Conservation (phyloP, 2,329 filamentous ascomycete genomes). For the Aschersonia sp. region DNA sequence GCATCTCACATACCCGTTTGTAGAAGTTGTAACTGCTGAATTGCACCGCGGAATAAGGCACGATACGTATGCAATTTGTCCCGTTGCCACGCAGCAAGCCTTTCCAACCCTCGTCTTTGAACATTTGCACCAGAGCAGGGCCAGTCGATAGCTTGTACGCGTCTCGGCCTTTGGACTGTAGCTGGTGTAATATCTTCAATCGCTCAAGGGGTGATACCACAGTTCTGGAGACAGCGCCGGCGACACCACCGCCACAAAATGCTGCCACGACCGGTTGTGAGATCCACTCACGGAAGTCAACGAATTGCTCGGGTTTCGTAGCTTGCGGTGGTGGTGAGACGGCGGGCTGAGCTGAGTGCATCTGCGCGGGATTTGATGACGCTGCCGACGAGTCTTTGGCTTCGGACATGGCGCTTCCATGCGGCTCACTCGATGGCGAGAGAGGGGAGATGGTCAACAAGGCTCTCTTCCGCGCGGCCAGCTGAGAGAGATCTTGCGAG, state of each 20-base stretch:
- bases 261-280: constrained; percentile 80
- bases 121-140: constrained; percentile 88
- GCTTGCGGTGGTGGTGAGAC: constrained; percentile 9
- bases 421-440: no score
- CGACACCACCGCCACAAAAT: constrained; percentile 86
- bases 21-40: constrained; percentile 98
- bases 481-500: not conserved
- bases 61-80: constrained; percentile 95
- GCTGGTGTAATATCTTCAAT: constrained; percentile 93
- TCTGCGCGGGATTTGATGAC: constrained; percentile 1
- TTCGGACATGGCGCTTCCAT: constrained; percentile 13
- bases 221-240: constrained; percentile 92
- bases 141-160: constrained; percentile 89
- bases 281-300: constrained; percentile 34
- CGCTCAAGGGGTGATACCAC: constrained; percentile 93
- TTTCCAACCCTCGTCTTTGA: constrained; percentile 89
- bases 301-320: constrained; percentile 10
- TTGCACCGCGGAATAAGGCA: constrained; percentile 95
- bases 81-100: constrained; percentile 98
- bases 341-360: constrained; percentile 13
- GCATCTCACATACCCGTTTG: constrained; percentile 52
- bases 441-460: not conserved
- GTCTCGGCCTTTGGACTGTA: constrained; percentile 78
- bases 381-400: constrained; percentile 10
- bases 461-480: not conserved